A percentile compares a stretch with the other conserved stretches of the same genome.
These are phyloP conservation scores for Fistulinella prunicolor DNA, from an alignment of 768 basidiomycete genomes.

Conservation along the genomic window DNA sequence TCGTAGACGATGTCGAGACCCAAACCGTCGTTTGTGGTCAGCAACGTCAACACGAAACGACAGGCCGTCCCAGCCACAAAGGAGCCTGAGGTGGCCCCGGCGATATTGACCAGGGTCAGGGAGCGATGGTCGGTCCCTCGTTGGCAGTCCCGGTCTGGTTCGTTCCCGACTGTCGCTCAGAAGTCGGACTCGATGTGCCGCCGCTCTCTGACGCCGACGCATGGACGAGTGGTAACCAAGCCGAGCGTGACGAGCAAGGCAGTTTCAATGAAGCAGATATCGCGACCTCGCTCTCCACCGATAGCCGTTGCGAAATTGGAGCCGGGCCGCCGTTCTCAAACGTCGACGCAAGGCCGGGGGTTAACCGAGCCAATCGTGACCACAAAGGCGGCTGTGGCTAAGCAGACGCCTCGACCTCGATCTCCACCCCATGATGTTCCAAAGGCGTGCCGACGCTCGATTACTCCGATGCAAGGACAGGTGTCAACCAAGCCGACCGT, in stretches of 20 bases:
- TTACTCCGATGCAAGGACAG: background rate
- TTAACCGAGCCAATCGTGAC: no score
- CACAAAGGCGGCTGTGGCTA: no score
- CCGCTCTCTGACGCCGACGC: background rate
- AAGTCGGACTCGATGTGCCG: background rate
- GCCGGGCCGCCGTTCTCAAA: no score
- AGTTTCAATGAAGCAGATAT: no score
- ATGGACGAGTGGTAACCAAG: background rate
- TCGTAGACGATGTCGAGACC: background rate
- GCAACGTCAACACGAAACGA: background rate
- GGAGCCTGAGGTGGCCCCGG: background rate
- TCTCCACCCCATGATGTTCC: no score
- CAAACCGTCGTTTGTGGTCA: constrained; percentile 12
- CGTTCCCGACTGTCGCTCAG: background rate
- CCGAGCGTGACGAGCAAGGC: no score
- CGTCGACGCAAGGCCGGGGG: no score
- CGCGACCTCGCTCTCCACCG: no score
- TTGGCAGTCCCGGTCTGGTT: background rate
- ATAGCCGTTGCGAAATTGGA: no score
- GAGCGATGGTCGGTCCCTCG: background rate
- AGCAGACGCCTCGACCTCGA: no score
- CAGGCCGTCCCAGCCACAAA: background rate
- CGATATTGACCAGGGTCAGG: no score
- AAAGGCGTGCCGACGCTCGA: background rate
- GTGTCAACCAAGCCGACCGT: background rate